These are phyloP conservation scores for Taxillus chinensis DNA, from an alignment of 164 flowering plant species.

Conservation along the genomic window DNA sequence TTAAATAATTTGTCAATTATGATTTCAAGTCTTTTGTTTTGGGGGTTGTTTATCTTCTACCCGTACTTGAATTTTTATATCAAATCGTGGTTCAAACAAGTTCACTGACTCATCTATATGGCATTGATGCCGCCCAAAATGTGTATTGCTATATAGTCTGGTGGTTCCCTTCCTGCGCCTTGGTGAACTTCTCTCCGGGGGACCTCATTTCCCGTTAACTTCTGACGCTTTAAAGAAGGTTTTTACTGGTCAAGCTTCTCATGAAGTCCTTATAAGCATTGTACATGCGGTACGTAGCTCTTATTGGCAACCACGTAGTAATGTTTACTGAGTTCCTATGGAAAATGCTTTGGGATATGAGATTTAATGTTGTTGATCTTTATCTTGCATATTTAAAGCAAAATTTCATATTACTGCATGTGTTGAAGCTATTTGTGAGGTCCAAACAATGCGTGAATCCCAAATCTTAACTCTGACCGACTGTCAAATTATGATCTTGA, in stretches of 20 bases:
- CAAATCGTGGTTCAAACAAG: too few species aligned
- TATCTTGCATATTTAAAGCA: too few species aligned
- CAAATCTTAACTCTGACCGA: too few species aligned
- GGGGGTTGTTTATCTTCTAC: neutral
- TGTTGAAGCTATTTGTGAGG: too few species aligned
- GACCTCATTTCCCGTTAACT: conserved; percentile 81
- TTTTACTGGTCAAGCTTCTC: conserved; percentile 83
- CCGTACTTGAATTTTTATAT: neutral
- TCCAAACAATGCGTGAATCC: too few species aligned
- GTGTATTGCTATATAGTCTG: conserved; percentile 35
- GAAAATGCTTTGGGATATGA: too few species aligned
- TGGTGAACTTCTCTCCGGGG: conserved; percentile 78
- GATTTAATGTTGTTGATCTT: too few species aligned
- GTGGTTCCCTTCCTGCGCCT: conserved; percentile 83
- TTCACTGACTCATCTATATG: neutral
- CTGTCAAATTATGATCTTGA: too few species aligned
- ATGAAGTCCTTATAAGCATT: conserved; percentile 64
- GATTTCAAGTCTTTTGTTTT: too few species aligned
- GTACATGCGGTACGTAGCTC: conserved; percentile 54
- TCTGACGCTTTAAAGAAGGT: conserved; percentile 88
- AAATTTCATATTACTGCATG: too few species aligned
- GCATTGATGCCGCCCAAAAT: conserved; percentile 5
- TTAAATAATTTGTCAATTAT: too few species aligned
- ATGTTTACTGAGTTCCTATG: too few species aligned
- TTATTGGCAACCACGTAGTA: neutral